Evolutionary conservation across 2,329 filamentous ascomycete species (phyloP), one percentile per base, ranked within the genome.

Genomic region (Colletotrichum spaethianum): DNA sequence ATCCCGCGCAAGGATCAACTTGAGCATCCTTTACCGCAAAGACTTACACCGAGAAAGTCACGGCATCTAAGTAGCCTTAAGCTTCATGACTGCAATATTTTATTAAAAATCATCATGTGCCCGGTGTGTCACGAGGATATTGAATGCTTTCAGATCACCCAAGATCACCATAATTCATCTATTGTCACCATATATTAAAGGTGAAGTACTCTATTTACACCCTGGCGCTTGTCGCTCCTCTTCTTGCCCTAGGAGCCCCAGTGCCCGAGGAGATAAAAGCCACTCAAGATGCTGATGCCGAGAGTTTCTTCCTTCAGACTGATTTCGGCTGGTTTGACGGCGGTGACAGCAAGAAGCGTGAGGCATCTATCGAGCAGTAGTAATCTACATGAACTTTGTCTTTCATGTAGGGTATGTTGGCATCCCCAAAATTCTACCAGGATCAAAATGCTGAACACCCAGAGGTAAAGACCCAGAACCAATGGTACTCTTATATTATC

Each of bases 311-410:
- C 44, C 23, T 48, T 9, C 44, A 48, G 44, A 48, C 44, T n/a
- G 44, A 48, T 48, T 20, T 48, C n/a, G 44, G 44, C 8, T 48
- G 44, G 44, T 48, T 26, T 14, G 44, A 48, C n/a, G 44, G 44
- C n/a, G 44, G 44, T 48, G 44, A 48, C 44, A 48, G 44, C n/a
- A 48, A 48, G n/a, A 48, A 48, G 44, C 44, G 44, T 48, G 44
- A 48, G n/a, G 44, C n/a, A 4, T 6, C 44, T n/a, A n/a, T n/a
- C 44, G 23, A 23, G 20, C 2, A 48, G 44, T 9, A 6, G 9
- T 7, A 26, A 11, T 2, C 44, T 48, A 12, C 2, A n/a, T 48
- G n/a, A 23, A 11, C 7, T 48, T 8, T 44, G 33, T 7, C 18
- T 44, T 18, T n/a, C 42, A n/a, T 9, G 20, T 18, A 18, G 20